Base-by-base conservation (phyloP, 352 stramenopile species). In the Globisporangium lucens region DNA sequence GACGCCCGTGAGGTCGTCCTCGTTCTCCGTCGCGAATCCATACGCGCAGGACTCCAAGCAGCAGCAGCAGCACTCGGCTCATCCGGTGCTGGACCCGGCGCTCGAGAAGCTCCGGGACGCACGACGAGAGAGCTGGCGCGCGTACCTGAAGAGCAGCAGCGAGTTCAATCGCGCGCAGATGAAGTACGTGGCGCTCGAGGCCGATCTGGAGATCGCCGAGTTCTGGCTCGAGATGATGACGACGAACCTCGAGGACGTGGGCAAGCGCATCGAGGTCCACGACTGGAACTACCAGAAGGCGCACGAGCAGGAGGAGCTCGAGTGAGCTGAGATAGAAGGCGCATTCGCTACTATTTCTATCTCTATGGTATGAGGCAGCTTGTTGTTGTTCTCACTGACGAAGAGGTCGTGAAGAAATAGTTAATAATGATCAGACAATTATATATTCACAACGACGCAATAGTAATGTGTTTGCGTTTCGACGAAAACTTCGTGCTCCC, bases 261-360 rank as follows among this genome's bases (percentile, higher is more conserved):
- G 86, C 33, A 82, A 85, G 51, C 80, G 86, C 65, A 94, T 90
- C 20, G 85, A 94, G 56, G 65, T 85, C 9, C 85, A 91, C 55
- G 86, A 94, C 61, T 94, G 86, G 86, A 87, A 89, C 62, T 89
- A 89, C 30, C 82, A 89, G 63, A 87, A 86, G 65, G 78, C 85
- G 12, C 73, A 68, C 33, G 75, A 79, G 38, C 65, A 77, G 22
- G 66, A 73, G 56, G 77, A 75, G 20, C 62, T 70, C 43, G 67
- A 62, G 53, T 68, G 43, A 51, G 43, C 1, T 3, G 43, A 51
- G 36, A 43, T 10, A 43, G 10, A 43, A 15, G 10, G 7, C 35
- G 8, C 0, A 15, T 17, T 15, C 36, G 3, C 12, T 1, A 15
- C 36, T 43, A 10, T 43, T 12, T 43, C 7, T 38, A 24, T 38